Conservation (phyloP, 805 yeast genomes). For the Maudiozyma bulderi region DNA sequence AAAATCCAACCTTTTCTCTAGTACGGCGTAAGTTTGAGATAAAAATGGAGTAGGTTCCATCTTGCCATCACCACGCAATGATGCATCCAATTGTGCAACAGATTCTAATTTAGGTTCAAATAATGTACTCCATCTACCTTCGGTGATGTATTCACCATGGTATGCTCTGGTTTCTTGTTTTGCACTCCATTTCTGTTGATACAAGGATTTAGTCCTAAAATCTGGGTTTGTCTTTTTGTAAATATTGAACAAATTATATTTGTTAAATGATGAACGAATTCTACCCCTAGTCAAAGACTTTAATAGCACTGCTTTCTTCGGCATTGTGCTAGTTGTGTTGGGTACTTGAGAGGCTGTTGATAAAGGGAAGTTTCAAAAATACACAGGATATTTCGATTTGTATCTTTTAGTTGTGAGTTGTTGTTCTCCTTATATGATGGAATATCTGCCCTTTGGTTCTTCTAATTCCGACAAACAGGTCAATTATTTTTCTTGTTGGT, state of each 20-base stretch:
- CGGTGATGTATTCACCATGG: constrained; percentile 91
- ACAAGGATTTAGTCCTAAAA: constrained; percentile 57
- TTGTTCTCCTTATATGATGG: no score
- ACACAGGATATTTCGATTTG: neutral
- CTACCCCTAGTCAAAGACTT: constrained; percentile 57
- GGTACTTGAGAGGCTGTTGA: neutral
- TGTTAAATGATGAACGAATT: constrained; percentile 85
- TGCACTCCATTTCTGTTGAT: constrained; percentile 85
- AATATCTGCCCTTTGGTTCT: no score
- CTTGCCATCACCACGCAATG: constrained; percentile 36
- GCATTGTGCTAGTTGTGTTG: constrained; percentile 34
- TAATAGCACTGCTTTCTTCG: constrained; percentile 49
- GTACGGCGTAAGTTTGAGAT: constrained; percentile 76
- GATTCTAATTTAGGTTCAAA: constrained; percentile 66
- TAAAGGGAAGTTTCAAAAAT: no score
- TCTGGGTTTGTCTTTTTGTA: constrained; percentile 57
- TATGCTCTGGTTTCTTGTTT: constrained; percentile 89
- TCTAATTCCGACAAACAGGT: no score
- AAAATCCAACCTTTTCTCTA: constrained; percentile 82
- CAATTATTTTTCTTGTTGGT: no score
- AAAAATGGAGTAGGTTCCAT: constrained; percentile 67
- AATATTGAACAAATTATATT: constrained; percentile 79
- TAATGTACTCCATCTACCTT: constrained; percentile 63
- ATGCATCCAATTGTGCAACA: constrained; percentile 82
- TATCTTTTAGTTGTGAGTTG: neutral